Base-by-base conservation (phyloP, 116 monocot species). In the Zostera marina region DNA sequence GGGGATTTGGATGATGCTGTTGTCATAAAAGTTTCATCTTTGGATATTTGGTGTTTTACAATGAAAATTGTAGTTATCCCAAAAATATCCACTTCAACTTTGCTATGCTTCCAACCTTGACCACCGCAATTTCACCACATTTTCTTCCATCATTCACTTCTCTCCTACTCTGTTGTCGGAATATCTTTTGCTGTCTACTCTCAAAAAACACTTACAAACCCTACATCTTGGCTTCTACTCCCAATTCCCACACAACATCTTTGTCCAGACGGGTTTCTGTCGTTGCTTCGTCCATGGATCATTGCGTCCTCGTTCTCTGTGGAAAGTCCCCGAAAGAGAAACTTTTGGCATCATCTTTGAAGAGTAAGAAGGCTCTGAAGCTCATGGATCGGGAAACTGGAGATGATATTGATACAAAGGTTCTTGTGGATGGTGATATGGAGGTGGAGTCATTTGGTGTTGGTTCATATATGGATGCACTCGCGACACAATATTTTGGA, bases 1-100 rank as follows among this genome's bases (percentile, higher is more conserved):
- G 92, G 92, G 24, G 77, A 80, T 8, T 26, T 92, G 59, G 92
- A 86, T 39, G 94, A 94, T 58, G 81, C 79, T 75, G 75, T 94
- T 23, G 94, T 94, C 19, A 84, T 94, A 88, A 94, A 94, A 84
- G 94, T 94, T n/a, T n/a, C n/a, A n/a, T n/a, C n/a, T n/a, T n/a
- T n/a, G n/a, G n/a, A n/a, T n/a, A n/a, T n/a, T n/a, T n/a, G n/a
- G n/a, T n/a, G n/a, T n/a, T n/a, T n/a, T n/a, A n/a, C n/a, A n/a
- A n/a, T n/a, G n/a, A n/a, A n/a, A n/a, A n/a, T n/a, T 32, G 32
- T 32, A 32, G 5, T 32, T 32, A 32, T 2, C 32, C 32, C 32
- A 32, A 32, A 32, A 32, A 5, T 5, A 32, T 1, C 32, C 32
- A 1, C 32, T 2, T 32, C 32, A 5, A 3, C 32, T 32, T 3